Evolutionary conservation across 768 basidiomycete genomes (phyloP).

Genomic region (Termitomyces sp.): DNA sequence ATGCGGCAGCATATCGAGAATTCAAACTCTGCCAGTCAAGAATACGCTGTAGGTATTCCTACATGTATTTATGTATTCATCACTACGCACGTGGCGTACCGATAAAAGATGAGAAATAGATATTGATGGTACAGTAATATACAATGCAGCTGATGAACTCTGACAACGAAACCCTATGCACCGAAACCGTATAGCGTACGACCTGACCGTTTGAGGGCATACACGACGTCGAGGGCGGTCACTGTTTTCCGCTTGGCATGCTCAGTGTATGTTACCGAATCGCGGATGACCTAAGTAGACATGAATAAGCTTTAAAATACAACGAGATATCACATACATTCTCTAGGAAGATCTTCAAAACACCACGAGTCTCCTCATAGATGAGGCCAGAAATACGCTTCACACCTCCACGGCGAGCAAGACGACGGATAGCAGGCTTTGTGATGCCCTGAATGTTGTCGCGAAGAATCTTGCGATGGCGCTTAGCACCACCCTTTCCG

Average conservation of each 20-base stretch:
- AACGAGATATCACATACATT: neutral
- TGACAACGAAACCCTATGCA: slow-evolving; percentile 43
- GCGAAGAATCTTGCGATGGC: slow-evolving; percentile 8
- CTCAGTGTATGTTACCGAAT: slow-evolving; percentile 97
- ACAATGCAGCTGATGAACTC: slow-evolving; percentile 10
- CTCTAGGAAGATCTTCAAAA: slow-evolving; percentile 6
- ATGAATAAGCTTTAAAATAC: neutral
- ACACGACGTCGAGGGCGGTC: slow-evolving; percentile 91
- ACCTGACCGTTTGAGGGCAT: slow-evolving; percentile 81
- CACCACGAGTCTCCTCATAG: slow-evolving; percentile 7
- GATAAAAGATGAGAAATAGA: slow-evolving; percentile 12
- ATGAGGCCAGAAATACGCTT: slow-evolving; percentile 7
- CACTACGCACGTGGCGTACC: slow-evolving; percentile 7
- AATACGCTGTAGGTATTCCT: too few species aligned
- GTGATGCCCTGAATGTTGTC: slow-evolving; percentile 7
- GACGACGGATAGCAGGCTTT: slow-evolving; percentile 5
- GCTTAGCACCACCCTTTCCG: slow-evolving; percentile 8
- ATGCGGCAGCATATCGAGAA: too few species aligned
- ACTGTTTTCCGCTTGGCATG: slow-evolving; percentile 89
- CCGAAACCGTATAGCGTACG: slow-evolving; percentile 94
- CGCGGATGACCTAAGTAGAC: slow-evolving; percentile 72
- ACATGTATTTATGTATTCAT: too few species aligned
- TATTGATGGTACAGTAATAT: slow-evolving; percentile 22
- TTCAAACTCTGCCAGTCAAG: too few species aligned
- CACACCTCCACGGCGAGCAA: slow-evolving; percentile 5